Evolutionary conservation across 352 stramenopile species (phyloP).

Genomic region (Pythium dissimile): DNA sequence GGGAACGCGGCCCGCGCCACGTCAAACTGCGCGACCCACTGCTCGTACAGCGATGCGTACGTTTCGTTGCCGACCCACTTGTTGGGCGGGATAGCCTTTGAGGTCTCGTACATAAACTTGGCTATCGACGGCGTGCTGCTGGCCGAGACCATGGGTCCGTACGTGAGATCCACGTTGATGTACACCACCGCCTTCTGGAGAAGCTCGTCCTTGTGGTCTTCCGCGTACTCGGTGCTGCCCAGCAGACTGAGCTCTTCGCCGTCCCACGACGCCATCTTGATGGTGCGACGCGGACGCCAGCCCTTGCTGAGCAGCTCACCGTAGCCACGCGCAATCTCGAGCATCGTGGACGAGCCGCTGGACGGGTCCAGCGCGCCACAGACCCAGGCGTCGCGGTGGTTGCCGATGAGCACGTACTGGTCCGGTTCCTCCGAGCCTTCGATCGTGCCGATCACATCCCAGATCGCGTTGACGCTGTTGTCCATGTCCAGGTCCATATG

Average conservation of each 20-base stretch:
- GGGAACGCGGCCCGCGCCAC: slow-evolving; percentile 1
- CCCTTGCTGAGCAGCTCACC: slow-evolving; percentile 56
- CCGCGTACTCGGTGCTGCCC: slow-evolving; percentile 79
- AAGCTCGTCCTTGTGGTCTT: slow-evolving; percentile 52
- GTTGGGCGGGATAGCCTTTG: slow-evolving; percentile 53
- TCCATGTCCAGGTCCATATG: slow-evolving; percentile 70
- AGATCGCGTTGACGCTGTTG: slow-evolving; percentile 77
- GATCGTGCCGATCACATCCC: slow-evolving; percentile 87
- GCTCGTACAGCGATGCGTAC: slow-evolving; percentile 36
- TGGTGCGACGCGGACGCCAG: slow-evolving; percentile 65
- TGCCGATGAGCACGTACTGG: slow-evolving; percentile 81
- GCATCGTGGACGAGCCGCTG: slow-evolving; percentile 66
- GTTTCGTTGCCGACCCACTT: slow-evolving; percentile 28
- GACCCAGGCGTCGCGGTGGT: slow-evolving; percentile 91
- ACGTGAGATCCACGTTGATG: slow-evolving; percentile 82
- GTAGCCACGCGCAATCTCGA: slow-evolving; percentile 80
- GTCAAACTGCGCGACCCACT: slow-evolving; percentile 24
- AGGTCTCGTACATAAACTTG: slow-evolving; percentile 27
- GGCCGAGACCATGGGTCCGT: slow-evolving; percentile 46
- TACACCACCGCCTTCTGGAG: slow-evolving; percentile 67
- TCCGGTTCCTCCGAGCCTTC: slow-evolving; percentile 52
- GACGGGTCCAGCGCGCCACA: slow-evolving; percentile 86
- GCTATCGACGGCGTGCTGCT: slow-evolving; percentile 63
- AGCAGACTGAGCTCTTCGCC: slow-evolving; percentile 85
- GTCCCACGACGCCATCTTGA: slow-evolving; percentile 50